Percentiles rank a stretch among this genome's conserved stretches.
phyloP scores from a whole-genome alignment of 257 asterid species.

The Plectranthus barbatus region DNA sequence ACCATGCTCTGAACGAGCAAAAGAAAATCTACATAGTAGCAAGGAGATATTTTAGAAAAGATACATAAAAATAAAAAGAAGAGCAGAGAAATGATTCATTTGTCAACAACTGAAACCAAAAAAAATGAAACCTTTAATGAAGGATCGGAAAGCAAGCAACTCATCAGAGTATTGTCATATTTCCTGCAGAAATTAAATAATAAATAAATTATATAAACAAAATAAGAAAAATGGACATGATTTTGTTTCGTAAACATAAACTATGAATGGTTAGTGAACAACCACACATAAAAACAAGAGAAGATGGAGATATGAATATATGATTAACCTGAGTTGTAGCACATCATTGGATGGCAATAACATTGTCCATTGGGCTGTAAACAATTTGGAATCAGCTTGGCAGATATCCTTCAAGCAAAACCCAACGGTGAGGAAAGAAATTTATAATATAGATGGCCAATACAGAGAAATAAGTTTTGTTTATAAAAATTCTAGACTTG shows the following conservation, averaged over 20 bases:
- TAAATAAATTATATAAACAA: neutral
- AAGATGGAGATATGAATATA: constrained; percentile 15
- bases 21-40: neutral
- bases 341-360: constrained; percentile 85
- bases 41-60: constrained; percentile 4
- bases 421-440: constrained; percentile 18
- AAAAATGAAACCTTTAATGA: constrained; percentile 48
- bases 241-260: neutral
- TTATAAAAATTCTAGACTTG: neutral
- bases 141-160: constrained; percentile 92
- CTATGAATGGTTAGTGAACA: neutral
- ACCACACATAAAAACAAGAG: constrained; percentile 3
- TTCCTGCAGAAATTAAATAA: constrained; percentile 40
- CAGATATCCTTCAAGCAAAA: constrained; percentile 72
- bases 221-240: neutral
- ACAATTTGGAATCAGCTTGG: constrained; percentile 79
- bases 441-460: neutral
- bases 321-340: constrained; percentile 66
- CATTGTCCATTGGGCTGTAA: constrained; percentile 83
- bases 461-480: constrained; percentile 3
- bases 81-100: neutral
- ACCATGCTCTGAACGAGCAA: constrained; percentile 4
- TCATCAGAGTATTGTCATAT: constrained; percentile 67
- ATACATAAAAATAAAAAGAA: neutral
- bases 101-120: constrained; percentile 8